Percentiles rank a stretch among this genome's conserved stretches.
phyloP scores from a whole-genome alignment of 306 rosid genomes.

The Vicia faba region DNA sequence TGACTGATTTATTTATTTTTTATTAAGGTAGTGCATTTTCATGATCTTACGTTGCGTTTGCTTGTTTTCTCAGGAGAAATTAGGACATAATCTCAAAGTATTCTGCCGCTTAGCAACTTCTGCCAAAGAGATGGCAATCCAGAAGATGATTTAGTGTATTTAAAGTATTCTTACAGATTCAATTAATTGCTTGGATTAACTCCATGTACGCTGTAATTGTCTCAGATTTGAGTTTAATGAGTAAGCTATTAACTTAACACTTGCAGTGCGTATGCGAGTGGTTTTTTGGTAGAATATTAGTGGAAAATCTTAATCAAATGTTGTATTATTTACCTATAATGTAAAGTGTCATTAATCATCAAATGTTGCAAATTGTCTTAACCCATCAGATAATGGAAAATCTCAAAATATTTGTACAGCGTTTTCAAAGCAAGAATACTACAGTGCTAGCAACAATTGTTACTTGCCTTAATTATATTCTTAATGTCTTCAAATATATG shows the following conservation, averaged over 20 bases:
- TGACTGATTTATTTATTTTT: not conserved
- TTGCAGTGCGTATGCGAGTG: not conserved
- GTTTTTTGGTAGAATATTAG: slow-evolving; percentile 9
- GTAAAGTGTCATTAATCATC: not conserved
- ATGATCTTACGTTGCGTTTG: slow-evolving; percentile 7
- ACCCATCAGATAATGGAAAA: no score
- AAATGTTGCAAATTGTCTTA: not conserved
- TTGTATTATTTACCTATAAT: not conserved
- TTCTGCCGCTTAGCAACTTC: slow-evolving; percentile 78
- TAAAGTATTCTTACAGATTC: not conserved
- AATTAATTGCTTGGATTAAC: slow-evolving; percentile 14
- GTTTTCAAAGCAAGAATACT: not conserved
- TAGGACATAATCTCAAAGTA: slow-evolving; percentile 83
- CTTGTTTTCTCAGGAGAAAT: slow-evolving; percentile 63
- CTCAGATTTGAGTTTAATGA: not conserved
- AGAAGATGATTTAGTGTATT: slow-evolving; percentile 50
- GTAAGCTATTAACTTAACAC: not conserved
- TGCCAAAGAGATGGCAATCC: slow-evolving; percentile 74
- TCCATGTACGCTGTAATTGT: slow-evolving; percentile 13
- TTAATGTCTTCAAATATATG: no score
- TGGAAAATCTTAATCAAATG: not conserved
- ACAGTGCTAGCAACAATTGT: not conserved
- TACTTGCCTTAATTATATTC: no score
- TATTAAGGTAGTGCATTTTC: slow-evolving; percentile 14
- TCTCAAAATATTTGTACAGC: not conserved